phyloP scores from a whole-genome alignment of 2,329 filamentous ascomycete species.

The Botrytis sinoallii region DNA sequence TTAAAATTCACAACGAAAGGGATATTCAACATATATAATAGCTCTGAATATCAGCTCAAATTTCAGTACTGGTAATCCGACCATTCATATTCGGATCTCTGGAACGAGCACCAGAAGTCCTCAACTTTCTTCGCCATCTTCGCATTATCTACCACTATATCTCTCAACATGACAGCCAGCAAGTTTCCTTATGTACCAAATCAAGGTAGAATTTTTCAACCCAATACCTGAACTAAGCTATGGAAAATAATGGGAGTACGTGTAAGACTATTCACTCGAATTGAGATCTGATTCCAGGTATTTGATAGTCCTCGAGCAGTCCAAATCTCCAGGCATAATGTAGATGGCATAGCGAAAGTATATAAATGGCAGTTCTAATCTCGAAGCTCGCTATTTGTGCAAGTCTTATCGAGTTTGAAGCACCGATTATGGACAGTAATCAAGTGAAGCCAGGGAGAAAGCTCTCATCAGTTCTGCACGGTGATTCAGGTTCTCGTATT shows the following conservation, averaged over 20 bases:
- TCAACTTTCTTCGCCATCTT: neutral
- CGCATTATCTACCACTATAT: neutral
- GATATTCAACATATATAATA: neutral
- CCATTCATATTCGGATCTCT: neutral
- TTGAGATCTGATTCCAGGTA: neutral
- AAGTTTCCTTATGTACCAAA: neutral
- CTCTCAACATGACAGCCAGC: neutral
- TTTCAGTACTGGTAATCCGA: neutral
- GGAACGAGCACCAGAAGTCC: neutral
- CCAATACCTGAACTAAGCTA: neutral
- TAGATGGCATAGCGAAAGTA: neutral
- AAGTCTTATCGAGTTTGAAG: neutral
- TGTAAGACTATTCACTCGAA: neutral
- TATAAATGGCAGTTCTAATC: neutral
- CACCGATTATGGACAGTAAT: rapidly evolving
- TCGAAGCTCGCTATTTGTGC: neutral
- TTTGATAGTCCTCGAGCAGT: neutral
- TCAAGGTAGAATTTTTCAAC: neutral
- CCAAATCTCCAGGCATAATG: neutral
- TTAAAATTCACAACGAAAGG: neutral
- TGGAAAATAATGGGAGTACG: neutral
- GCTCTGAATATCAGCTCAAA: neutral
- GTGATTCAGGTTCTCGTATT: neutral
- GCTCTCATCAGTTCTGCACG: neutral
- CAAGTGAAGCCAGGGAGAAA: neutral